Base-by-base conservation (phyloP, 352 stramenopile genomes). In the Hyaloperonospora arabidopsidis region DNA sequence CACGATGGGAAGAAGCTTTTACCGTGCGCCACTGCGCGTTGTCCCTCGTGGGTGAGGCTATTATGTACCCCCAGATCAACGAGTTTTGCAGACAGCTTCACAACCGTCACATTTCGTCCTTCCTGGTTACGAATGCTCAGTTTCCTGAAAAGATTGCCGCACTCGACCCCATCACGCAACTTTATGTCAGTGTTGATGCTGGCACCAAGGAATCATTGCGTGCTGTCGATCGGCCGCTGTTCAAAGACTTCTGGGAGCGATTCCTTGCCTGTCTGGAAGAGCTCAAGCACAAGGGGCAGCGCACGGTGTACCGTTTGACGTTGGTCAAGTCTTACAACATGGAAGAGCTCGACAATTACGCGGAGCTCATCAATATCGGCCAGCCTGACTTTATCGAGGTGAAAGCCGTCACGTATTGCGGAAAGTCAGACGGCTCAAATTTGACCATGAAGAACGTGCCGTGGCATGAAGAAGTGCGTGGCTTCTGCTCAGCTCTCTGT, bases 41-140 rank as follows among this genome's bases (percentile, higher is more conserved):
- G n/a, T 98, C 86, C 52, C 74, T 98, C 10, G 95, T 98, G n/a
- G 95, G 95, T 13, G 95, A 98, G 60, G 95, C 96, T 21, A 98
- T 98, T 60, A 98, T 98, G 95, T 99, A 99, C 67, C 96, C 96
- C 10, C 75, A 95, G 51, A 98, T 99, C 59, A 98, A 98, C 67
- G 93, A 98, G 66, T 89, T 99, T 23, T 86, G 98, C 55, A 78
- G 79, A 25, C 89, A 98, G 64, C 78, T 99, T 53, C 96, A 99
- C 70, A 61, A 77, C 25, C 80, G 95, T 25, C 65, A 84, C 25
- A 99, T 98, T 61, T 98, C 89, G 28, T 98, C 95, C 6, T 99
- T 98, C 76, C 72, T 99, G 29, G 96, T 99, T 3, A 99, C 95
- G 1, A 99, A 99, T 64, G 95, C 95, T 19, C 96, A 99, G 70